These are phyloP conservation scores for Xylariaceae sp. DNA, from an alignment of 2,329 filamentous ascomycete species.

Conservation along the genomic window DNA sequence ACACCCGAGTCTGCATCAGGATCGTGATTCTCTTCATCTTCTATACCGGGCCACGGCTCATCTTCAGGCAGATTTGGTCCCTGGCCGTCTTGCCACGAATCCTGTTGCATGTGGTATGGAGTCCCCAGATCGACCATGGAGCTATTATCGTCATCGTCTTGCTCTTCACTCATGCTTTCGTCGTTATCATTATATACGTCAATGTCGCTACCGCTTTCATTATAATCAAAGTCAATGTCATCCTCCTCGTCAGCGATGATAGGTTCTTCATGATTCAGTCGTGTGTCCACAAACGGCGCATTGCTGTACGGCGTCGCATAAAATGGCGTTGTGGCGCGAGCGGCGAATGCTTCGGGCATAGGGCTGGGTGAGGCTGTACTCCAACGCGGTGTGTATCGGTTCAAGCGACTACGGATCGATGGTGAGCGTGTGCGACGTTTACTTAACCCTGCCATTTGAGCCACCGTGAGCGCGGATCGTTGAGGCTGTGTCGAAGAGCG, in stretches of 20 bases:
- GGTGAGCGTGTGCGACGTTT: slow-evolving; percentile 59
- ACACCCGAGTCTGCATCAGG: slow-evolving; percentile 28
- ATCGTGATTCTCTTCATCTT: slow-evolving; percentile 54
- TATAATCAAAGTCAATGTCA: slow-evolving; percentile 24
- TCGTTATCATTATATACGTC: slow-evolving; percentile 36
- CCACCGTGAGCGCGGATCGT: slow-evolving; percentile 5
- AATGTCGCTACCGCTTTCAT: slow-evolving; percentile 34
- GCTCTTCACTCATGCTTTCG: slow-evolving; percentile 30
- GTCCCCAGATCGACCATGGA: slow-evolving; percentile 31
- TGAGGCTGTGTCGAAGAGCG: slow-evolving; percentile 38
- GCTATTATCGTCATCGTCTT: slow-evolving; percentile 24
- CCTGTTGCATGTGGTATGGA: slow-evolving; percentile 19
- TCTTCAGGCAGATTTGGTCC: slow-evolving; percentile 45
- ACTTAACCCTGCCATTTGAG: slow-evolving; percentile 27
- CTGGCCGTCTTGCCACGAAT: slow-evolving; percentile 31
- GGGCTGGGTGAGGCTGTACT: slow-evolving; percentile 48
- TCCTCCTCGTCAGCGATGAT: slow-evolving; percentile 31
- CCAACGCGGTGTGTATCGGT: slow-evolving; percentile 51
- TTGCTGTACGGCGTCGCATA: slow-evolving; percentile 75
- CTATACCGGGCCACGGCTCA: slow-evolving; percentile 56
- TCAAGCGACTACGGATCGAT: slow-evolving; percentile 35
- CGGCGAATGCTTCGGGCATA: slow-evolving; percentile 33
- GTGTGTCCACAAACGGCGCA: slow-evolving; percentile 45
- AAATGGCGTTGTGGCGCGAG: slow-evolving; percentile 53
- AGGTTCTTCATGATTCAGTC: slow-evolving; percentile 29